Percentiles rank a stretch among this genome's conserved stretches.
phyloP scores from a whole-genome alignment of 2,329 filamentous ascomycete genomes.

The Akanthomyces dipterigenus region DNA sequence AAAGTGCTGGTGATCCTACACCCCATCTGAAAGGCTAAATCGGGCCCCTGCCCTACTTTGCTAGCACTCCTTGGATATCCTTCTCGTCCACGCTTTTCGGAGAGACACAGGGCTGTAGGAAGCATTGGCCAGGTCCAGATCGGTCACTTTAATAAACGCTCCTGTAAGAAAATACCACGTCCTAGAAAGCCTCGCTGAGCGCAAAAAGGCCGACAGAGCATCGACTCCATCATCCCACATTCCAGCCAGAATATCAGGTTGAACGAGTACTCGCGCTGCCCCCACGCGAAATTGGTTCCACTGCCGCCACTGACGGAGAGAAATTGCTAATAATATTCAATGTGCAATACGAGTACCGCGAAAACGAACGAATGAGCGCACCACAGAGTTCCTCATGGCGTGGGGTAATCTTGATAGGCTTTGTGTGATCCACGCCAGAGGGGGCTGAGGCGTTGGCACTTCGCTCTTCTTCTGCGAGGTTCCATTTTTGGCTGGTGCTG shows the following conservation, averaged over 20 bases:
- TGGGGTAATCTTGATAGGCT: slow-evolving; percentile 1
- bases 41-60: background rate
- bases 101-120: too few species aligned
- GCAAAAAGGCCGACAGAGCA: background rate
- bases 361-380: background rate
- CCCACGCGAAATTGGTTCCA: background rate
- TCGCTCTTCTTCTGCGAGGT: background rate
- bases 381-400: background rate
- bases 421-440: background rate
- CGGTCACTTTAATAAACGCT: background rate
- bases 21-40: background rate
- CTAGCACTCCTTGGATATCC: background rate
- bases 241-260: background rate
- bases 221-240: background rate
- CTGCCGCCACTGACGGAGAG: background rate
- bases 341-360: background rate
- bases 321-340: slow-evolving; percentile 10
- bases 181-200: background rate
- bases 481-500: background rate
- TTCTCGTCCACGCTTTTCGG: background rate
- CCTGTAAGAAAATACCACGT: background rate
- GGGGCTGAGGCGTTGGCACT: background rate
- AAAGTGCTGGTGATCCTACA: background rate
- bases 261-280: background rate
- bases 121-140: background rate